These are phyloP conservation scores for Diatrype stigma DNA, from an alignment of 2,329 filamentous ascomycete genomes.

Conservation along the genomic window DNA sequence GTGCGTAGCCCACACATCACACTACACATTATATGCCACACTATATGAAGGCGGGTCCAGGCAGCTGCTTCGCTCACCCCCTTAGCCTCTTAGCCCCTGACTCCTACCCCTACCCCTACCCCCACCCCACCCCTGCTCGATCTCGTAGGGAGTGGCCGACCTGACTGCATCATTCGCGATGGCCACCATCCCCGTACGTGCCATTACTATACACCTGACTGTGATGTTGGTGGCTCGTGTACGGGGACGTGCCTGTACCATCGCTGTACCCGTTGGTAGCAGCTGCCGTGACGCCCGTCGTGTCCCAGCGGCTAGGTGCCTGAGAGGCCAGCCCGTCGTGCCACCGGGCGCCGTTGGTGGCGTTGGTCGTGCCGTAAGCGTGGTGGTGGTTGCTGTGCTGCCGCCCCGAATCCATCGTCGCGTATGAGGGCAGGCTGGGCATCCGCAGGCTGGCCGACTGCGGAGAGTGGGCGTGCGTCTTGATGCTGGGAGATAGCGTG, in stretches of 20 bases:
- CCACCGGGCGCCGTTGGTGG: constrained; percentile 28
- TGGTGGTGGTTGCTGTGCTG: constrained; percentile 34
- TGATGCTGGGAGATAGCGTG: constrained; percentile 40
- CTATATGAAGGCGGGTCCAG: too few species aligned
- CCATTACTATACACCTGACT: constrained; percentile 39
- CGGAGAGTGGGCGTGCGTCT: constrained; percentile 34
- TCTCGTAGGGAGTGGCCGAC: neutral
- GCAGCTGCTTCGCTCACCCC: too few species aligned
- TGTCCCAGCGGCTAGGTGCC: constrained; percentile 24
- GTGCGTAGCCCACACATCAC: neutral
- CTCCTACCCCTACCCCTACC: too few species aligned
- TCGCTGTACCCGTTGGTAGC: constrained; percentile 25
- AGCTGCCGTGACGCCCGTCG: constrained; percentile 3
- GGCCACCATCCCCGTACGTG: constrained; percentile 38
- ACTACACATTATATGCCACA: neutral
- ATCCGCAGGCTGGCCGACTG: constrained; percentile 30
- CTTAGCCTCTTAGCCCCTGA: too few species aligned
- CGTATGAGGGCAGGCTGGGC: constrained; percentile 35
- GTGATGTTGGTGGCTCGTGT: constrained; percentile 25
- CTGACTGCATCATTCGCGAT: constrained; percentile 34
- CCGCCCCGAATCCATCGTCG: constrained; percentile 27
- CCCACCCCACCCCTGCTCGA: neutral
- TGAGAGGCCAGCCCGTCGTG: constrained; percentile 32
- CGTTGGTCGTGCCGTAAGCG: constrained; percentile 28
- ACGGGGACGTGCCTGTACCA: constrained; percentile 19